Conservation (phyloP, 441 rosid genomes). For the Jatropha podagrica region DNA sequence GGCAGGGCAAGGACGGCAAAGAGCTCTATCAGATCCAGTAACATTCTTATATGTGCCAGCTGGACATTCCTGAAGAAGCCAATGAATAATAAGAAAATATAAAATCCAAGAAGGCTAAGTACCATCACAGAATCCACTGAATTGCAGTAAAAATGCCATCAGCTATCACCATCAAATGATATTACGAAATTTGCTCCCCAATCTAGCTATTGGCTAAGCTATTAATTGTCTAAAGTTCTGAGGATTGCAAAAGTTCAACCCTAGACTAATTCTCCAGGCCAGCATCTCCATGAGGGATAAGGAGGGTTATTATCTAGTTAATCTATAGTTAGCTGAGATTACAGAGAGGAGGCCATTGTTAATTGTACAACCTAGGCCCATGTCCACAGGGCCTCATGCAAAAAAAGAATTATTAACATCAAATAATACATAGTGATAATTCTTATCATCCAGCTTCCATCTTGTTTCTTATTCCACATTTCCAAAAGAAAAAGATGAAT, state of each 20-base stretch:
- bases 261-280: not conserved
- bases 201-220: not conserved
- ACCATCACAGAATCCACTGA: not conserved
- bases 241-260: not conserved
- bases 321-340: not conserved
- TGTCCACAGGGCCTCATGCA: not conserved
- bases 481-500: not conserved
- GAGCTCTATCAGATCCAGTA: slow-evolving; percentile 78
- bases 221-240: not conserved
- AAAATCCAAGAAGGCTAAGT: slow-evolving; percentile 5
- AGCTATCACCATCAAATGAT: slow-evolving; percentile 4
- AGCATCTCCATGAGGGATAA: not conserved
- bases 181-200: not conserved
- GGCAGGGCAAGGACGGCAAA: slow-evolving; percentile 76
- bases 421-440: slow-evolving; percentile 1
- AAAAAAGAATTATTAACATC: not conserved
- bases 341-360: not conserved
- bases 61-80: slow-evolving; percentile 86
- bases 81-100: slow-evolving; percentile 10
- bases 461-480: not conserved
- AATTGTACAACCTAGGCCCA: not conserved
- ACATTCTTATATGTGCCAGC: slow-evolving; percentile 88
- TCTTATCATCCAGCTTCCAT: not conserved
- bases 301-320: not conserved
- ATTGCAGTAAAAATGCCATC: not conserved